Evolutionary conservation across 2,329 filamentous ascomycete species (phyloP).

Genomic region (Ilyonectria mors-panacis): DNA sequence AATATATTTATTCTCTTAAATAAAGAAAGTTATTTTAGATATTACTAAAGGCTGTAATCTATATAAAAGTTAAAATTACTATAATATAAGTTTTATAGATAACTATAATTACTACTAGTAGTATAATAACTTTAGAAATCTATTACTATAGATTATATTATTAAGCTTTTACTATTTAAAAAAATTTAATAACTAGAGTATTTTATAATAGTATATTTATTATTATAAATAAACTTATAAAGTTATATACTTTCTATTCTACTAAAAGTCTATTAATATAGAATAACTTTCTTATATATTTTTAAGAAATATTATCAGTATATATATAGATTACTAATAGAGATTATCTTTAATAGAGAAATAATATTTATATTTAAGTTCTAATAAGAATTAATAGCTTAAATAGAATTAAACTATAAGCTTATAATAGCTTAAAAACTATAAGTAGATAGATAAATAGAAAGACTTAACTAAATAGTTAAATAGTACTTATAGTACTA

Average conservation of each 20-base stretch:
- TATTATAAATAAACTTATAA: conserved; percentile 23
- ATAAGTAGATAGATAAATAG: conserved; percentile 13
- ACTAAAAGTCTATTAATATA: conserved; percentile 20
- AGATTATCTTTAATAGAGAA: conserved; percentile 26
- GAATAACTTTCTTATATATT: conserved; percentile 21
- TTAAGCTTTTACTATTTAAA: conserved; percentile 26
- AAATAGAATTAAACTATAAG: conserved; percentile 11
- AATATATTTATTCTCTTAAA: conserved; percentile 18
- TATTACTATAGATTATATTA: conserved; percentile 33
- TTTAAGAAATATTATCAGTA: conserved; percentile 23
- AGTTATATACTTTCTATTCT: conserved; percentile 19
- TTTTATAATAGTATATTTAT: conserved; percentile 32
- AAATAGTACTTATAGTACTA: conserved; percentile 24
- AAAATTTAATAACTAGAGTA: conserved; percentile 20
- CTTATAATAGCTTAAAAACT: neutral
- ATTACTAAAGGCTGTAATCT: conserved; percentile 24
- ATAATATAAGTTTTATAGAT: conserved; percentile 26
- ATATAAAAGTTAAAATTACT: conserved; percentile 5
- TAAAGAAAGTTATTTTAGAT: conserved; percentile 13
- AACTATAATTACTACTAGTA: conserved; percentile 28
- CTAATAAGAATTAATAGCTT: conserved; percentile 24
- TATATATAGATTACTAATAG: conserved; percentile 14
- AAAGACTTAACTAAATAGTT: conserved; percentile 10
- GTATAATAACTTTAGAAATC: conserved; percentile 22
- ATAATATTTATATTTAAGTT: conserved; percentile 19